Evolutionary conservation across 129 eudicot species (phyloP), one percentile per base, ranked within the genome.

Genomic region (Lactuca saligna): DNA sequence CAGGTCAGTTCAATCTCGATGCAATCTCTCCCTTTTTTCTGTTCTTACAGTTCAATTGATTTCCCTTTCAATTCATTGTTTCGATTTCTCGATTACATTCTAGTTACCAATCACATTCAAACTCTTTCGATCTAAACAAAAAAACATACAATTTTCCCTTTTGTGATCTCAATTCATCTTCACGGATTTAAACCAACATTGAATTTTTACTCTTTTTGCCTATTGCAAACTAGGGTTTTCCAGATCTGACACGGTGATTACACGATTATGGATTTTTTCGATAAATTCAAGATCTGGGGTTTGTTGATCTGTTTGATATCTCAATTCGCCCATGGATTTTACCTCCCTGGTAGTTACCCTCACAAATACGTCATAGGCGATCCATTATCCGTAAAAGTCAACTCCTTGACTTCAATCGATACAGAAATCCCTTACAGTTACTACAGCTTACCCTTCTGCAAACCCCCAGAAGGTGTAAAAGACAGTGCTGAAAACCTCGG

Each of bases 301-400:
- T 51, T 83, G 78, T 75, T 83, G 20, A 58, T 83, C 38, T 79
- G 85, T 55, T 55, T 81, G 81, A 46, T 79, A 54, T 75, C 69
- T 75, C 76, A 70, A 81, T 10, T 76, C 75, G 87, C 81, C 61
- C 82, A 72, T 51, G 87, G 89, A 13, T 86, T 87, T 70, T 87
- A 87, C 51, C 86, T 87, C 37, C 94, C 89, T 33, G 89, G 94
- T 61, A 83, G 94, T 76, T 87, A 87, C 55, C 94, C 94, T 17
- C 89, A 83, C 83, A 81, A 87, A 65, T 79, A 87, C 68, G 86
- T 41, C 2, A 57, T 87, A n/a, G 94, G 89, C 29, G 94, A 87
- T 66, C 14, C 50, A 33, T 79, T 87, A 71, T 83, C 80, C 39
- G 86, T 83, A 70, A 83, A 87, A 67, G 89, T 87, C 37, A 87